Evolutionary conservation across 2,329 filamentous ascomycete species (phyloP).

Genomic region (Beauveria brongniartii): DNA sequence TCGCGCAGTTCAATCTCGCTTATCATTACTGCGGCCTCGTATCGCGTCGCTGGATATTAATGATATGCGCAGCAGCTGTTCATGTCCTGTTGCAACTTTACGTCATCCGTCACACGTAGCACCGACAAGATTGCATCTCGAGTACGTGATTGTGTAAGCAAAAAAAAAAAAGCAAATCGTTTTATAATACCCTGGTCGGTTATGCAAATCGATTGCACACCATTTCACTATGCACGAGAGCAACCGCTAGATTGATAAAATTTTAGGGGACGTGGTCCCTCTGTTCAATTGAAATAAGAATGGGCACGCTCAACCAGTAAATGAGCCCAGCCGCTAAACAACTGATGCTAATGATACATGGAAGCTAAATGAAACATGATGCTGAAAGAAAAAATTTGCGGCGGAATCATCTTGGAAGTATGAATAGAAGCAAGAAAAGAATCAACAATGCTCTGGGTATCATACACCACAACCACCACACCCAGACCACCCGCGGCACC

Average conservation of each 20-base stretch:
- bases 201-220: neutral
- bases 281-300: neutral
- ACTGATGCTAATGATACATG: neutral
- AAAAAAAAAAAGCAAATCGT: neutral
- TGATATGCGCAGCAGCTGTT: no score
- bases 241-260: neutral
- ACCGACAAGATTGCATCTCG: no score
- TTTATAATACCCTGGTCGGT: neutral
- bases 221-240: neutral
- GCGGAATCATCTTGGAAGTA: neutral
- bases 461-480: neutral
- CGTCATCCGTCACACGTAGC: neutral
- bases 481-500: neutral
- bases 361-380: neutral
- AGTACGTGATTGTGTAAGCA: no score
- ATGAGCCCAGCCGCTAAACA: neutral
- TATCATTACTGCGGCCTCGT: neutral
- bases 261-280: neutral
- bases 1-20: neutral
- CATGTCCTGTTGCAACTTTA: no score
- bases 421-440: neutral
- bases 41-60: neutral
- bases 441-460: neutral
- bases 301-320: neutral
- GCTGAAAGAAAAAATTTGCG: neutral